These are phyloP conservation scores for Phytopythium mirpurense DNA, from an alignment of 352 stramenopile genomes.

Conservation along the genomic window DNA sequence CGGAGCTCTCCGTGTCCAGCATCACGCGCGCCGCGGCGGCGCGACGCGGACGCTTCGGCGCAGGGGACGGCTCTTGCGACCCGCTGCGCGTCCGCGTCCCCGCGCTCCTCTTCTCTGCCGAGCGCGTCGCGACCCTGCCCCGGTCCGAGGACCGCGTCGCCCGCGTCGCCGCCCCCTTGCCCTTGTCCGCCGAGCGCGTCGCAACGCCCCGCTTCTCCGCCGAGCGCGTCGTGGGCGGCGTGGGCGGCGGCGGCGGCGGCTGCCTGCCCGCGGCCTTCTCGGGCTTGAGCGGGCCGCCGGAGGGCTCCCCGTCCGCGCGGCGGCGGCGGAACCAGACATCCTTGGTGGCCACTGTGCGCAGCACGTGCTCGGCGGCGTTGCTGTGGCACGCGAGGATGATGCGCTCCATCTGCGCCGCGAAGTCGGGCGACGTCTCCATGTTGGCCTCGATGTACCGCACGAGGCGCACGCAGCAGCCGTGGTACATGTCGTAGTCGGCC, in stretches of 20 bases:
- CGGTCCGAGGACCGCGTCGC: slow-evolving; percentile 6
- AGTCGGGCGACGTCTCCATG: slow-evolving; percentile 58
- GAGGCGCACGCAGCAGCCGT: slow-evolving; percentile 47
- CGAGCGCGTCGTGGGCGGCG: not conserved
- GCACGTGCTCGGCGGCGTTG: slow-evolving; percentile 39
- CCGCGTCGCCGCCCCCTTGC: slow-evolving; percentile 8
- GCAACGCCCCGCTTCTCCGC: slow-evolving; percentile 1
- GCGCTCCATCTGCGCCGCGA: slow-evolving; percentile 58
- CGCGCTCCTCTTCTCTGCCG: slow-evolving; percentile 13
- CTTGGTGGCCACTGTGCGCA: slow-evolving; percentile 56
- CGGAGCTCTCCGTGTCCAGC: slow-evolving; percentile 13
- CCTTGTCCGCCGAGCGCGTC: slow-evolving; percentile 11
- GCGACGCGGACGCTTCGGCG: slow-evolving; percentile 20
- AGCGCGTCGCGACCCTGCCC: slow-evolving; percentile 12
- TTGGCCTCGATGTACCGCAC: slow-evolving; percentile 56
- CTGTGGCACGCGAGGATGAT: slow-evolving; percentile 67
- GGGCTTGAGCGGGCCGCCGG: not conserved
- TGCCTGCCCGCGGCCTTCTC: slow-evolving; percentile 2
- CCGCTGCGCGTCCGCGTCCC: slow-evolving; percentile 14
- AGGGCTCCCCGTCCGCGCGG: slow-evolving; percentile 1
- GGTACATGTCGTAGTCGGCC: slow-evolving; percentile 53
- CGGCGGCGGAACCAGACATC: slow-evolving; percentile 50
- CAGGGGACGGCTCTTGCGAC: slow-evolving; percentile 4
- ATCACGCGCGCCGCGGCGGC: slow-evolving; percentile 9
- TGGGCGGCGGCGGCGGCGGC: slow-evolving; percentile 2